Base-by-base conservation (phyloP, 1,284 basidiomycete species). In the Trametes polyzona region DNA sequence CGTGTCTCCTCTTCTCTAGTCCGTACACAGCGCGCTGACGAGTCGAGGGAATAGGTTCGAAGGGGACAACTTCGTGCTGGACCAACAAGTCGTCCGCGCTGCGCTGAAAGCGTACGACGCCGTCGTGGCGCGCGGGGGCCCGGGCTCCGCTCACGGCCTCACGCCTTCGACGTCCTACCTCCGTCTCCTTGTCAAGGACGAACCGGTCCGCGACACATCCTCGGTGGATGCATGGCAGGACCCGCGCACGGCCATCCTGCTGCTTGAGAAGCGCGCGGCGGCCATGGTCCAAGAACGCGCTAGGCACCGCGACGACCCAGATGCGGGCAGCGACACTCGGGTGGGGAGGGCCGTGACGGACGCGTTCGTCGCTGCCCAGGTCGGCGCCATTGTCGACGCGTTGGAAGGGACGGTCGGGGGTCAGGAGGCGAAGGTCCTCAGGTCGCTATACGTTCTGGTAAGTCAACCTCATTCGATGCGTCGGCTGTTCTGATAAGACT, bases 1-100 rank as follows among this genome's bases (percentile, higher is more conserved):
- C 21, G 80, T 32, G 26, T 41, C 14, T 41, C 9, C 17, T 27
- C 41, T 27, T 24, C 24, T 49, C 10, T n/a, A 4, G 27, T 4
- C n/a, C 11, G 12, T n/a, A n/a, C n/a, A n/a, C n/a, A n/a, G n/a
- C n/a, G 11, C 1, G 35, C 27, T 40, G 27, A 42, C 16, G 24
- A 9, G 14, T 4, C 8, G 6, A 0, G 17, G n/a, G n/a, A 3
- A 36, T 57, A 88, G 85, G 2, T 90, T 83, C 63, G 89, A 92
- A 74, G 89, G 89, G 17, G 90, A 92, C 65, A 91, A 92, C 69
- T 91, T 82, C 62, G 85, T 92, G 8, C 77, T 92, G 2, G 84
- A 88, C 62, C 78, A 83, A 44, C 90, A 92, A 71, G 88, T 90
- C 35, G 83, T 88, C 24, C 81, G 88, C 24, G 83, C 86, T 0